Evolutionary conservation across 176 grass and related monocot species (phyloP).

Genomic region (Ananas comosus): DNA sequence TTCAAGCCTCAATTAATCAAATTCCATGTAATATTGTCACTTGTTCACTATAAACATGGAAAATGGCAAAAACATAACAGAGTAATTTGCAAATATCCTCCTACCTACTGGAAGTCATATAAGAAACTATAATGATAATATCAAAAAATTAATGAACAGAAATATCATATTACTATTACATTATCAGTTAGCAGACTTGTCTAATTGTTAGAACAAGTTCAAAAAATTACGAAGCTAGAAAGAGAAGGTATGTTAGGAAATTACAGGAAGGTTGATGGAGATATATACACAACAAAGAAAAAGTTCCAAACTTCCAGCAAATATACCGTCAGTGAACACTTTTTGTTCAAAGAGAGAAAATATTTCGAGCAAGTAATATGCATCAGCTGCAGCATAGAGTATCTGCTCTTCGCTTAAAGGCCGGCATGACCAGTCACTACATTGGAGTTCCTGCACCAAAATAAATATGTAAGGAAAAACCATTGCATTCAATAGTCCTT

Average conservation of each 20-base stretch:
- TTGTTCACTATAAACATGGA: too few species aligned
- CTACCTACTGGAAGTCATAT: neutral
- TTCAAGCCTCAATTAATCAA: too few species aligned
- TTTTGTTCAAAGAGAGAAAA: slow-evolving; percentile 58
- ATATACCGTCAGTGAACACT: slow-evolving; percentile 43
- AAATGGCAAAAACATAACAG: too few species aligned
- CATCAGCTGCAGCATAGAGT: slow-evolving; percentile 94
- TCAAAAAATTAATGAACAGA: neutral
- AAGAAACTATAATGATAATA: neutral
- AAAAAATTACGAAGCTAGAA: neutral
- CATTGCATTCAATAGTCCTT: neutral
- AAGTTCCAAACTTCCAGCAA: neutral
- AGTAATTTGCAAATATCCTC: too few species aligned
- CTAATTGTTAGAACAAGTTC: neutral
- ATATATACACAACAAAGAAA: neutral
- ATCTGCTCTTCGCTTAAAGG: slow-evolving; percentile 82
- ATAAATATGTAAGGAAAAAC: slow-evolving; percentile 5
- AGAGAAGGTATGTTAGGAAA: neutral
- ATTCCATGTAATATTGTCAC: too few species aligned
- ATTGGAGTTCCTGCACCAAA: slow-evolving; percentile 77
- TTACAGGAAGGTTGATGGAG: neutral
- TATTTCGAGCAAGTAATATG: slow-evolving; percentile 86
- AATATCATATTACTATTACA: neutral
- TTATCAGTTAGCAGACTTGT: neutral
- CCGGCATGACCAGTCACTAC: slow-evolving; percentile 89